These are phyloP conservation scores for Populus simonii DNA, from an alignment of 345 rosid genomes.

Conservation along the genomic window DNA sequence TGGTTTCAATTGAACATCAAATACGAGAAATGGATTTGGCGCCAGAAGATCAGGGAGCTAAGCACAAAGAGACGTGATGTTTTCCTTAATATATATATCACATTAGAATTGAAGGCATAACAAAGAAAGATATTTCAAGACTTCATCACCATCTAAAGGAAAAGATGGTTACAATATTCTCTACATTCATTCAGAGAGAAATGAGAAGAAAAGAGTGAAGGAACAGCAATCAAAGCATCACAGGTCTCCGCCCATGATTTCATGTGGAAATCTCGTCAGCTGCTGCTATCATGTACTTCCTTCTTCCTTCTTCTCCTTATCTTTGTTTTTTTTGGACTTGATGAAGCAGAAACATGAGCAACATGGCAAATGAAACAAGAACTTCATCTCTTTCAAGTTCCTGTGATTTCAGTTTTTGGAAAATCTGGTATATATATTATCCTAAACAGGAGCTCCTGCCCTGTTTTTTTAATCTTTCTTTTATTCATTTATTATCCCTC, in stretches of 20 bases:
- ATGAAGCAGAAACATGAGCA: conserved; percentile 51
- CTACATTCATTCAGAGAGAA: conserved; percentile 17
- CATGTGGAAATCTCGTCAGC: background rate
- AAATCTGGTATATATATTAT: conserved; percentile 13
- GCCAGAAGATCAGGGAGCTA: conserved; percentile 43
- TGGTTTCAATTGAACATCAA: conserved; percentile 76
- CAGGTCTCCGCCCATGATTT: background rate
- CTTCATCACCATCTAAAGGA: conserved; percentile 11
- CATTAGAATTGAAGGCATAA: conserved; percentile 14
- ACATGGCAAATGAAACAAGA: conserved; percentile 40
- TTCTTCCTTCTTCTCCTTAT: conserved; percentile 23
- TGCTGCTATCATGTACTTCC: conserved; percentile 17
- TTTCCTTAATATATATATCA: background rate
- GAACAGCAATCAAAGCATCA: conserved; percentile 2
- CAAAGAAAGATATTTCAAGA: conserved; percentile 1
- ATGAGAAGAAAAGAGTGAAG: conserved; percentile 2
- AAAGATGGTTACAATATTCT: conserved; percentile 18
- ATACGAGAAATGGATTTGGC: conserved; percentile 66
- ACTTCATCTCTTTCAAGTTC: conserved; percentile 36
- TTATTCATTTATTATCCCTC: background rate
- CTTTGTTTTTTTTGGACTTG: conserved; percentile 42
- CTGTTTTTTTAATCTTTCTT: background rate
- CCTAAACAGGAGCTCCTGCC: conserved; percentile 12
- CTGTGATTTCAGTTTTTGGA: conserved; percentile 14
- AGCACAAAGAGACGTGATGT: conserved; percentile 4